These are phyloP conservation scores for Achlya hypogyna DNA, from an alignment of 352 stramenopile species.

Conservation along the genomic window DNA sequence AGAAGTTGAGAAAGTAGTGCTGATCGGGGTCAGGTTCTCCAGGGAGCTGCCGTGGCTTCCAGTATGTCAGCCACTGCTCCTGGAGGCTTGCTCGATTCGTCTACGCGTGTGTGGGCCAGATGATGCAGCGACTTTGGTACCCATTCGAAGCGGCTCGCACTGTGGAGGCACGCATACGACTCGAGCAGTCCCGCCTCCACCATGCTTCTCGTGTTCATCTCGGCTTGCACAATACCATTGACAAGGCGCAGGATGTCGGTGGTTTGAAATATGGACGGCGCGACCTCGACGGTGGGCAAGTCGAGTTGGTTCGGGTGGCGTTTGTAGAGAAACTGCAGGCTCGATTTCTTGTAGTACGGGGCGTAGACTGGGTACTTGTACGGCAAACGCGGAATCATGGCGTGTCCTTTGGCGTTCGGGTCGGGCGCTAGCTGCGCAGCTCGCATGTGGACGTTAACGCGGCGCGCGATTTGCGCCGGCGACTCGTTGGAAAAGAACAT, in stretches of 20 bases:
- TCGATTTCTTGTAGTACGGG: slow-evolving; percentile 24
- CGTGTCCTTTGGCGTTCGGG: not conserved
- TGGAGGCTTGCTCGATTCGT: slow-evolving; percentile 24
- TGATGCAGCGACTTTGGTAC: slow-evolving; percentile 20
- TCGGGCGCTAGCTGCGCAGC: slow-evolving; percentile 25
- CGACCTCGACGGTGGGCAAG: slow-evolving; percentile 25
- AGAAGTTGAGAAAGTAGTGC: slow-evolving; percentile 32
- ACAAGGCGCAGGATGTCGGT: slow-evolving; percentile 49
- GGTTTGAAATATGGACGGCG: slow-evolving; percentile 45
- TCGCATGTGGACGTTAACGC: slow-evolving; percentile 40
- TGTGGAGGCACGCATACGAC: slow-evolving; percentile 42
- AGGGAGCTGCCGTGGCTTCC: slow-evolving; percentile 30
- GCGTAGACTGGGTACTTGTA: slow-evolving; percentile 29
- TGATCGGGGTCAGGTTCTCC: slow-evolving; percentile 32
- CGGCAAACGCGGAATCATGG: not conserved
- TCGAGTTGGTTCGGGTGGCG: slow-evolving; percentile 48
- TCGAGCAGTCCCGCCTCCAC: slow-evolving; percentile 24
- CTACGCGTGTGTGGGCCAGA: not conserved
- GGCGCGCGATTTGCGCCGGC: slow-evolving; percentile 31
- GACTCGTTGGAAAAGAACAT: slow-evolving; percentile 37
- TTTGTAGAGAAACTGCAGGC: slow-evolving; percentile 61
- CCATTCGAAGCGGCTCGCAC: slow-evolving; percentile 42
- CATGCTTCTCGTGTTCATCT: slow-evolving; percentile 38
- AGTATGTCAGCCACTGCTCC: slow-evolving; percentile 49
- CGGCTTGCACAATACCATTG: slow-evolving; percentile 32